These are phyloP conservation scores for Sporisorium iseilematis-ciliati DNA, from an alignment of 1,284 basidiomycete genomes.

Conservation along the genomic window DNA sequence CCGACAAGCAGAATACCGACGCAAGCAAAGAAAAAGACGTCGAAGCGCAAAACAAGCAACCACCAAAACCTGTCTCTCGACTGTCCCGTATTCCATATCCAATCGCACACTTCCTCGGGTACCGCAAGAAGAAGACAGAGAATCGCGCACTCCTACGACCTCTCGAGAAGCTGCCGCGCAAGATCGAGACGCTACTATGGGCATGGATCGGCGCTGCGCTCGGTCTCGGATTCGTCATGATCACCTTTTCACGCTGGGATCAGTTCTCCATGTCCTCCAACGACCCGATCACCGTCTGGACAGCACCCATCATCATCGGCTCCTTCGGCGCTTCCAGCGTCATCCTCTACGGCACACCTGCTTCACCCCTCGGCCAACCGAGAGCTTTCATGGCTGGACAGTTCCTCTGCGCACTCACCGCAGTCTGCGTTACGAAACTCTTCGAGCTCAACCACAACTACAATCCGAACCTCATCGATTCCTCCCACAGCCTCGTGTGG, in stretches of 20 bases:
- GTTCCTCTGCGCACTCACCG: slow-evolving; percentile 44
- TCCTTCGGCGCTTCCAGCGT: slow-evolving; percentile 57
- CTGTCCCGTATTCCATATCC: slow-evolving; percentile 50
- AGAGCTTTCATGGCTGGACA: slow-evolving; percentile 51
- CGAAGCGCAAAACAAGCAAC: slow-evolving; percentile 27
- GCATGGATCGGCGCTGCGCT: slow-evolving; percentile 53
- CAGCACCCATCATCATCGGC: slow-evolving; percentile 53
- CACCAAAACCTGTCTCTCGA: slow-evolving; percentile 27
- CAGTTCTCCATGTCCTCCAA: slow-evolving; percentile 46
- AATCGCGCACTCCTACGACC: slow-evolving; percentile 37
- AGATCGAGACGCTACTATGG: slow-evolving; percentile 53
- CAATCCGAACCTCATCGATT: slow-evolving; percentile 44
- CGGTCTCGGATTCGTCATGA: slow-evolving; percentile 48
- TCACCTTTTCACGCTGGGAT: slow-evolving; percentile 50
- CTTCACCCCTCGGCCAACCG: slow-evolving; percentile 52
- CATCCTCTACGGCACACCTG: slow-evolving; percentile 55
- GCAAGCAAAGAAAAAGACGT: slow-evolving; percentile 24
- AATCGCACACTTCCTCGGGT: slow-evolving; percentile 49
- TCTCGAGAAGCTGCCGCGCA: slow-evolving; percentile 40
- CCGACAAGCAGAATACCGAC: background rate
- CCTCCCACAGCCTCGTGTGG: slow-evolving; percentile 49
- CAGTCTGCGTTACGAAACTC: slow-evolving; percentile 54
- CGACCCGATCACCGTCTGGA: slow-evolving; percentile 44
- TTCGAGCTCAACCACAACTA: slow-evolving; percentile 50
- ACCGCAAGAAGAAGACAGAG: slow-evolving; percentile 30